Conservation (phyloP, 441 rosid species). For the Brassica balearica region DNA sequence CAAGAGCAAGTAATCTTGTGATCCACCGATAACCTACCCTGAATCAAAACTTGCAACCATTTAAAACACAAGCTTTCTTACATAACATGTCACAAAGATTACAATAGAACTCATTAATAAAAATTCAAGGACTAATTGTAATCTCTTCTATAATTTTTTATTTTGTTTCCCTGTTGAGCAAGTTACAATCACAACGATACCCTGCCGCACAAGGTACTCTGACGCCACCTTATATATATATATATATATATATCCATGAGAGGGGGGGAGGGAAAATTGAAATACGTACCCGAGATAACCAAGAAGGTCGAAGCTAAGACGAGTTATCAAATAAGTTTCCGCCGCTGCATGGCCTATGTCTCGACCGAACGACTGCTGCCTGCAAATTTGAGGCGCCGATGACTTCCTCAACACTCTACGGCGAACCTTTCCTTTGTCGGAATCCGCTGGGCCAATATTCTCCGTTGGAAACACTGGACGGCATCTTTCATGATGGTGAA, state of each 20-base stretch:
- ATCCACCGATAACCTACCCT: slow-evolving; percentile 81
- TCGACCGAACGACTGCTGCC: slow-evolving; percentile 64
- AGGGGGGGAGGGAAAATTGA: background rate
- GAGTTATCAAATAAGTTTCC: slow-evolving; percentile 82
- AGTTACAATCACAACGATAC: slow-evolving; percentile 1
- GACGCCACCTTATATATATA: background rate
- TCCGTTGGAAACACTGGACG: slow-evolving; percentile 7
- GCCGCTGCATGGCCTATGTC: slow-evolving; percentile 91
- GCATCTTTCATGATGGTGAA: slow-evolving; percentile 21
- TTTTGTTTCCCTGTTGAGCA: slow-evolving; percentile 19
- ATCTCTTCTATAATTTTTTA: background rate
- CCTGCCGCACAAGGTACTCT: background rate
- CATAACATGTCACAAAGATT: background rate
- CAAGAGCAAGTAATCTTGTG: slow-evolving; percentile 47
- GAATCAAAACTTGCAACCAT: slow-evolving; percentile 51
- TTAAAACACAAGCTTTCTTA: background rate
- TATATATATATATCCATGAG: background rate
- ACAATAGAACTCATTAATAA: background rate
- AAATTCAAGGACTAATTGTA: background rate
- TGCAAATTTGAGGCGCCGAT: slow-evolving; percentile 28
- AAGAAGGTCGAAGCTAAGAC: slow-evolving; percentile 76
- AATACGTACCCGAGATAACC: slow-evolving; percentile 76
- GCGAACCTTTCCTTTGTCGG: slow-evolving; percentile 48
- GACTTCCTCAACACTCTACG: slow-evolving; percentile 51
- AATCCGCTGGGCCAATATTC: slow-evolving; percentile 10